These are phyloP conservation scores for Gnomoniopsis smithogilvyi DNA, from an alignment of 2,329 filamentous ascomycete genomes.

Conservation along the genomic window DNA sequence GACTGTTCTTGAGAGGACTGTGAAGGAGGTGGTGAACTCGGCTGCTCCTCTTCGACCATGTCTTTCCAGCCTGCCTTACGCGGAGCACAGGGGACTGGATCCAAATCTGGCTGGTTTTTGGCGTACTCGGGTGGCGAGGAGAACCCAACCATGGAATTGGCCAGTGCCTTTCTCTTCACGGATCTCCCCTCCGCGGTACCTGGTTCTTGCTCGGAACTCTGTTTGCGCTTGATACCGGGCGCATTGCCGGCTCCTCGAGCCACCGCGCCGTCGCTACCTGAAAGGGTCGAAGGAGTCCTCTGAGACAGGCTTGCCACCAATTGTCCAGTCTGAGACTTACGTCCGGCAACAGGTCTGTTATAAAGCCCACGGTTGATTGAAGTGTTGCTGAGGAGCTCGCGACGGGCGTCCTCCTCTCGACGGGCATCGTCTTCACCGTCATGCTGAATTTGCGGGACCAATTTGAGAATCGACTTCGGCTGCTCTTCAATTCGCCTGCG, in stretches of 20 bases:
- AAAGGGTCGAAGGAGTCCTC: background rate
- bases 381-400: background rate
- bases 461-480: conserved; percentile 14
- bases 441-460: background rate
- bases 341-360: conserved; percentile 12
- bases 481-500: conserved; percentile 4
- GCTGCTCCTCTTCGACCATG: background rate
- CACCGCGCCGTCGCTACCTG: background rate
- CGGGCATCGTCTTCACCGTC: background rate
- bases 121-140: background rate
- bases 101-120: background rate
- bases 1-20: background rate
- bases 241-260: too few relatives aligned
- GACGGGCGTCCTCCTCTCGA: background rate
- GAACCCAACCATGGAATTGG: background rate
- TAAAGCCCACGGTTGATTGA: conserved; percentile 6
- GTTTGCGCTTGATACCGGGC: background rate
- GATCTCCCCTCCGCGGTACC: background rate
- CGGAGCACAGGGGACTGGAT: background rate
- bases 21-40: background rate
- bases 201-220: background rate
- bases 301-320: background rate
- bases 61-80: background rate
- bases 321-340: background rate
- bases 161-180: background rate